Evolutionary conservation across 2,329 filamentous ascomycete species (phyloP).

Genomic region (Paecilomyces niveus): DNA sequence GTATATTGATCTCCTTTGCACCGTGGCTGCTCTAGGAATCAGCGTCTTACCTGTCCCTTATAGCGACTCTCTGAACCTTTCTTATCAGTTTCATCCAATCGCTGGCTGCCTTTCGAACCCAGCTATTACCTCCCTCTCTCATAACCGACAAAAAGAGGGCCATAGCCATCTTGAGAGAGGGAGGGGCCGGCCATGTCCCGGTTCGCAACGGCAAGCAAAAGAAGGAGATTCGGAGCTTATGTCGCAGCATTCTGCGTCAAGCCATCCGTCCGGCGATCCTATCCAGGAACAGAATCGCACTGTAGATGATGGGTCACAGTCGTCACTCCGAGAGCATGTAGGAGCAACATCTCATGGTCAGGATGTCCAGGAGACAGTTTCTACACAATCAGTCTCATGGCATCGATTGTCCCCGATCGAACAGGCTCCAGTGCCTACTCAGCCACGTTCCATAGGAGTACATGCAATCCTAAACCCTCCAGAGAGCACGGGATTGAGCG

Average conservation of each 20-base stretch:
- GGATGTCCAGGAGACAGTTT: constrained; percentile 18
- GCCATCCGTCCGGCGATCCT: constrained; percentile 21
- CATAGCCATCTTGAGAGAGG: constrained; percentile 30
- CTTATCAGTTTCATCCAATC: constrained; percentile 24
- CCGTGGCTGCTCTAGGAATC: constrained; percentile 35
- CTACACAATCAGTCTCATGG: constrained; percentile 27
- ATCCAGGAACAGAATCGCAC: constrained; percentile 13
- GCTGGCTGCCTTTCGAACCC: constrained; percentile 17
- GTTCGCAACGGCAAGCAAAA: constrained; percentile 15
- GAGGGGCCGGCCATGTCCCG: constrained; percentile 32
- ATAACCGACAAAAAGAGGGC: constrained; percentile 23
- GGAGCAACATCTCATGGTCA: constrained; percentile 8
- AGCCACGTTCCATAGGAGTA: constrained; percentile 32
- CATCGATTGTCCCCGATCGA: constrained; percentile 29
- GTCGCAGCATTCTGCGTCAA: constrained; percentile 29
- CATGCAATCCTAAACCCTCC: constrained; percentile 35
- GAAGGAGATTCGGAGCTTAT: constrained; percentile 30
- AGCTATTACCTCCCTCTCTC: constrained; percentile 30
- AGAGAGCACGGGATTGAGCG: constrained; percentile 15
- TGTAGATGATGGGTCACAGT: constrained; percentile 10
- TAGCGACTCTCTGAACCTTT: constrained; percentile 22
- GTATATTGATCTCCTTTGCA: constrained; percentile 15
- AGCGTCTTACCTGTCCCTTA: constrained; percentile 29
- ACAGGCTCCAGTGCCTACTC: constrained; percentile 22
- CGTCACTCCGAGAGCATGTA: constrained; percentile 13